Evolutionary conservation across 2,329 filamentous ascomycete species (phyloP).

Genomic region (Colletotrichum euphorbiae): DNA sequence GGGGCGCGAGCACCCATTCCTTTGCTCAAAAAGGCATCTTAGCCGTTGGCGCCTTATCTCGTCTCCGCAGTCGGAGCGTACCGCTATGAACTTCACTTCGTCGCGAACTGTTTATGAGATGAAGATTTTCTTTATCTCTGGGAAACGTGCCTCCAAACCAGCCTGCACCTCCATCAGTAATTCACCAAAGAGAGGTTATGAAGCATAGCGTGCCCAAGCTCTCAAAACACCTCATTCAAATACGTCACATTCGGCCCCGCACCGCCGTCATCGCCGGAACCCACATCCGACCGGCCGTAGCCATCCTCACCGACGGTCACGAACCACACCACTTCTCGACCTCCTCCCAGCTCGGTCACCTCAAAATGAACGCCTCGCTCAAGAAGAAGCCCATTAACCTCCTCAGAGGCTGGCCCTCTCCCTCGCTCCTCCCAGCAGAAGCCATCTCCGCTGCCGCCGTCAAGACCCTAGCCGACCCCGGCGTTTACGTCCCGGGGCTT

Average conservation of each 20-base stretch:
- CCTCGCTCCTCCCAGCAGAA: constrained; percentile 71
- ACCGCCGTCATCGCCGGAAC: constrained; percentile 5
- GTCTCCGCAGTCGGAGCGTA: constrained; percentile 33
- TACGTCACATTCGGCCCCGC: constrained; percentile 19
- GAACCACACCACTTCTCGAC: not conserved
- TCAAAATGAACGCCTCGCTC: constrained; percentile 21
- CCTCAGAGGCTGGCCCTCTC: constrained; percentile 75
- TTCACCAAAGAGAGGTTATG: not conserved
- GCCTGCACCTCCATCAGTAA: not conserved
- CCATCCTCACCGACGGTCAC: not conserved
- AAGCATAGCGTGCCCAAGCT: constrained; percentile 13
- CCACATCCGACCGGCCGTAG: not conserved
- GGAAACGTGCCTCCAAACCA: not conserved
- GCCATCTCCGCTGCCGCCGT: constrained; percentile 71
- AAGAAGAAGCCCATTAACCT: constrained; percentile 68
- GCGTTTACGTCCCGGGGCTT: constrained; percentile 71
- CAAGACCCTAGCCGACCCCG: constrained; percentile 69
- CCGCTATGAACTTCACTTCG: constrained; percentile 16
- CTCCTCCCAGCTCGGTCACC: too few relatives aligned
- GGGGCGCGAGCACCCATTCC: constrained; percentile 15
- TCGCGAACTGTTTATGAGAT: not conserved
- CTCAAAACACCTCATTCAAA: constrained; percentile 4
- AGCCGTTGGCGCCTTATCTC: constrained; percentile 11
- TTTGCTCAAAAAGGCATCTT: constrained; percentile 3
- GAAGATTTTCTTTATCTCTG: not conserved